phyloP scores from a whole-genome alignment of 2,329 filamentous ascomycete species.

The Furcasterigmium furcatum region DNA sequence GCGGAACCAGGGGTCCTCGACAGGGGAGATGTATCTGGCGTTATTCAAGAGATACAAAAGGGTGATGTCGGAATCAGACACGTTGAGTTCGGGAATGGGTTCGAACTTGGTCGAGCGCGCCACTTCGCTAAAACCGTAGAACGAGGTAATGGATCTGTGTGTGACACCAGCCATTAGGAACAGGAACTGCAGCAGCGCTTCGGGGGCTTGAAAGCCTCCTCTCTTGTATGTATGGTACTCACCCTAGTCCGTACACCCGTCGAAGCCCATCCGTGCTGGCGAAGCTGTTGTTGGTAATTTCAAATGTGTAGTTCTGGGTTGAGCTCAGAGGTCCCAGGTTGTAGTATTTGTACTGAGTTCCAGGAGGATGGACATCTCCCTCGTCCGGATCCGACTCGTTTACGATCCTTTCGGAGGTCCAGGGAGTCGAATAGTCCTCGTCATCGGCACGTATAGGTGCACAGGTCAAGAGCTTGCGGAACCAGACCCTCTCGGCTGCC shows the following conservation, averaged over 20 bases:
- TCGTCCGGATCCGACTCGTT: background rate
- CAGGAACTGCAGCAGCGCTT: background rate
- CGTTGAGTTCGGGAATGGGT: background rate
- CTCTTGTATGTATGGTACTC: background rate
- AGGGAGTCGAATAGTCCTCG: no score
- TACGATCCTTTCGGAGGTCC: no score
- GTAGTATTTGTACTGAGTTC: background rate
- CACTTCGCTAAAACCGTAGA: background rate
- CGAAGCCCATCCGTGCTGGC: background rate
- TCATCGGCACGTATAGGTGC: background rate
- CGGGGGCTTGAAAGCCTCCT: no score
- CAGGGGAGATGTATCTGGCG: background rate
- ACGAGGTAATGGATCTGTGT: background rate
- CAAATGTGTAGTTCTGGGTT: background rate
- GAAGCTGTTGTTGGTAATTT: background rate
- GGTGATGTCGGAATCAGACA: background rate
- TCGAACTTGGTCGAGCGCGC: background rate
- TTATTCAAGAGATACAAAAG: background rate
- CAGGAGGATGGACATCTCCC: background rate
- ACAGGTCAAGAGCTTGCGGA: background rate
- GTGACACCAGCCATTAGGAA: background rate
- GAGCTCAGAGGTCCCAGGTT: background rate
- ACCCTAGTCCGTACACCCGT: background rate
- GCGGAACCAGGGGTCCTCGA: slow-evolving; percentile 2
- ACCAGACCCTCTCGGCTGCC: background rate